A percentile compares a stretch with the other conserved stretches of the same genome.
Conservation (phyloP, 2,329 filamentous ascomycete species). For the Coniochaeta sp. region DNA sequence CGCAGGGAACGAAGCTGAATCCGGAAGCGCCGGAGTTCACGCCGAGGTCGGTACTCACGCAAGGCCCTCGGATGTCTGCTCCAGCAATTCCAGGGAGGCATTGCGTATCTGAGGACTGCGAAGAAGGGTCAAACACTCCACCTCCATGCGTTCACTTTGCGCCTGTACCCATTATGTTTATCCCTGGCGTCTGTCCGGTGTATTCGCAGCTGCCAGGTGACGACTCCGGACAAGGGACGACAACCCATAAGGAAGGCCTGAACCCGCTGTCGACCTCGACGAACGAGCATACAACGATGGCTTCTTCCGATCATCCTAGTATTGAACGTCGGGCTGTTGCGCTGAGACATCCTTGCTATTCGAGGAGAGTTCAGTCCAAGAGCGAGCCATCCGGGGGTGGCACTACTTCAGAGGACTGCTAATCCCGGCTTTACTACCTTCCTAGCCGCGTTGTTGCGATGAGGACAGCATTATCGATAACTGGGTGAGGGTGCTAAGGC, state of each 20-base stretch:
- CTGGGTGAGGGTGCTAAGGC: neutral
- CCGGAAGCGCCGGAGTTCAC: slow-evolving; percentile 49
- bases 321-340: slow-evolving; percentile 9
- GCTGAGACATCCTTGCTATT: slow-evolving; percentile 24
- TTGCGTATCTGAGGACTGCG: neutral
- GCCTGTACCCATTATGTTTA: neutral
- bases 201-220: slow-evolving; percentile 8
- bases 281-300: neutral
- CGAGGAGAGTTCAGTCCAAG: slow-evolving; percentile 37
- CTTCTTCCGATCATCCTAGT: neutral
- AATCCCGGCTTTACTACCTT: neutral
- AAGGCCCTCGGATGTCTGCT: neutral
- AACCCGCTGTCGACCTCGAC: neutral
- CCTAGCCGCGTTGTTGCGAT: too few species aligned
- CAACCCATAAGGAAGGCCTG: neutral
- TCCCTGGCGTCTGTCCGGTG: neutral
- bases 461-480: neutral
- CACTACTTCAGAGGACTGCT: neutral
- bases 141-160: neutral
- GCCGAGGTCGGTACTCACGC: slow-evolving; percentile 26
- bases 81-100: neutral
- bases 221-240: slow-evolving; percentile 11
- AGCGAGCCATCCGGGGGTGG: slow-evolving; percentile 28
- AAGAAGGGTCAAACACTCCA: neutral
- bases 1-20: slow-evolving; percentile 46